Base-by-base conservation (phyloP, 176 grass and related monocot genomes). In the Pharus latifolius region DNA sequence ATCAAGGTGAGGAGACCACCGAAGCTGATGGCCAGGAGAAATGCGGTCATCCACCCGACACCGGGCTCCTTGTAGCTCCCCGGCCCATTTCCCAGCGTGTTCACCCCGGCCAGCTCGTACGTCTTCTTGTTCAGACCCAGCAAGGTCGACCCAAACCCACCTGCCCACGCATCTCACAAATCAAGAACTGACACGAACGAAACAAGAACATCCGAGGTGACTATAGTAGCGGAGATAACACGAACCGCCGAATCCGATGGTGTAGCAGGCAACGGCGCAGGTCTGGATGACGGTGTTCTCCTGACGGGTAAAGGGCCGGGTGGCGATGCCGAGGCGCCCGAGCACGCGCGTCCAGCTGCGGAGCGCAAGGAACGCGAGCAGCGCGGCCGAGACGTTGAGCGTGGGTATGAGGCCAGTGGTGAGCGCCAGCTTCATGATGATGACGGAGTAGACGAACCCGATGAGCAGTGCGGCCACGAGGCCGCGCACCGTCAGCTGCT, bases 261-360 rank as follows among this genome's bases (percentile, higher is more conserved):
- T 75, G 77, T 96, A 96, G 80, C 93, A 96, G 11, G 93, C 93
- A 7, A 96, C 93, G 60, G 88, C 88, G 53, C 93, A 96, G 49
- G 93, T 92, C 89, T 96, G 86, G 48, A 96, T 40, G 48, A 96
- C 78, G 23, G 86, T 90, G 80, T 96, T 96, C 83, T 96, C 93
- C 82, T 96, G 92, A 0, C 92, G 88, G 2, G 92, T 96, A 75
- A 96, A 96, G 4, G 92, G 92, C 2, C 49, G 75, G 27, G 86
- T 62, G 30, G 74, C 45, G 44, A 91, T 8, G 32, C 92, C 92
- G n/a, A 88, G 27, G 63, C 68, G 87, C 55, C 52, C 65, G 34
- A 96, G 73, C 45, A 67, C 19, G 62, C 82, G 79, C 34, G 88
- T 96, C 92, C 92, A 96, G 2, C 79, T 73, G 64, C 92, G 72